phyloP scores from a whole-genome alignment of 2,329 filamentous ascomycete genomes.

The Clarireedia paspali region DNA sequence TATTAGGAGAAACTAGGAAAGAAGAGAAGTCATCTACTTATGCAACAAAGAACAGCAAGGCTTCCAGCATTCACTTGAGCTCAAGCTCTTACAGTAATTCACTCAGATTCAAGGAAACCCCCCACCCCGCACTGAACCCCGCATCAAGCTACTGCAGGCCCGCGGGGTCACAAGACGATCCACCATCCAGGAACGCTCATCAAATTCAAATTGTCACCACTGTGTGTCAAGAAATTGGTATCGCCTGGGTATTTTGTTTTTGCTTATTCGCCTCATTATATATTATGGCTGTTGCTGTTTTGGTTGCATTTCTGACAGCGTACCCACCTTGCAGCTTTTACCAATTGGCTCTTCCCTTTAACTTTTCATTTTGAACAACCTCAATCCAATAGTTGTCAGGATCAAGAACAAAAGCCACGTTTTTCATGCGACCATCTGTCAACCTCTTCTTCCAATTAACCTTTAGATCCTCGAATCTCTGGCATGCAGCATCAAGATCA shows the following conservation, averaged over 20 bases:
- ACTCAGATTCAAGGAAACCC: background rate
- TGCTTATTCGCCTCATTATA: background rate
- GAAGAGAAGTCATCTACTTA: background rate
- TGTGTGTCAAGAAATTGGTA: background rate
- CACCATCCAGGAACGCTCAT: background rate
- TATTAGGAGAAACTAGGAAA: background rate
- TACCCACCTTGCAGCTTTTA: slow-evolving; percentile 4
- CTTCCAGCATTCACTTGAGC: background rate
- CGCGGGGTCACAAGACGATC: background rate
- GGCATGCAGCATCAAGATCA: slow-evolving; percentile 78
- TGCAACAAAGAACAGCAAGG: background rate
- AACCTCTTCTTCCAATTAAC: slow-evolving; percentile 93
- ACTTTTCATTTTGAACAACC: slow-evolving; percentile 69
- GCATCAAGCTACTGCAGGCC: slow-evolving; percentile 3
- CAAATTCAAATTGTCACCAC: background rate
- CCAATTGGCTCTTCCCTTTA: slow-evolving; percentile 35
- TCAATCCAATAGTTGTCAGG: slow-evolving; percentile 80
- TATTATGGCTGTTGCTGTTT: background rate
- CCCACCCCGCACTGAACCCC: slow-evolving; percentile 1
- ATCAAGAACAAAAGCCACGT: slow-evolving; percentile 84
- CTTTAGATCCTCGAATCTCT: slow-evolving; percentile 72
- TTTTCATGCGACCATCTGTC: slow-evolving; percentile 88
- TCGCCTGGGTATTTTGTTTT: background rate
- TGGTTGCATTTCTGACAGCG: background rate
- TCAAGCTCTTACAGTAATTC: background rate